Evolutionary conservation across 164 flowering plant species (phyloP), one percentile per base, ranked within the genome.

Genomic region (Hamamelis virginiana): DNA sequence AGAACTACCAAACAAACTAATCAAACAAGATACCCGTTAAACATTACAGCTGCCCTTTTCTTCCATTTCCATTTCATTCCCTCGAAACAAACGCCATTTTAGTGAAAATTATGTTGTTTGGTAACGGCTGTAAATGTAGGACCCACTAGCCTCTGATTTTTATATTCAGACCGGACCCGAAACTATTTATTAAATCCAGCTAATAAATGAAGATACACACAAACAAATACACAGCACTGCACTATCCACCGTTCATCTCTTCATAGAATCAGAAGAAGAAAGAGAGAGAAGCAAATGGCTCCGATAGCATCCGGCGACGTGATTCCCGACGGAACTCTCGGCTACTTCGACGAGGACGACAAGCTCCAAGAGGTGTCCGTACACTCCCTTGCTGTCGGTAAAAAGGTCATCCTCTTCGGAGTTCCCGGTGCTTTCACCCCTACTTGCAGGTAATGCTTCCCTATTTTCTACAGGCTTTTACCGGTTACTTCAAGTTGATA

Each of bases 361-460:
- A 65, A 83, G 57, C 84, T 85, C 52, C 90, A 91, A 69, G 47
- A 72, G 43, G 86, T 84, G 0, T 80, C 94, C 57, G 62, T 93
- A 0, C 94, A 91, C 82, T 81, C 90, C 58, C 86, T 91, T 63
- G 90, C 94, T 27, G 85, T 92, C 73, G 98, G 97, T 16, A 93
- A 93, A 62, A 91, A 87, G 80, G 87, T 89, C 80, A 61, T 93
- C 75, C 79, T 93, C 63, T 84, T 93, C 65, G 98, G 85, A 21
- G 95, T 93, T 23, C 98, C 98, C 75, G 98, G 98, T 51, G 98
- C 98, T 51, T 93, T 91, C 82, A 93, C 98, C 64, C 94, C 96
- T 6, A 90, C 97, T 63, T 93, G 97, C 97, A 93, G 98, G 98
- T 88, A 67, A 19, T 0, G 0, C 9, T 45, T 16, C 41, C 19